Base-by-base conservation (phyloP, 2,329 filamentous ascomycete genomes). In the Fusarium sp. region DNA sequence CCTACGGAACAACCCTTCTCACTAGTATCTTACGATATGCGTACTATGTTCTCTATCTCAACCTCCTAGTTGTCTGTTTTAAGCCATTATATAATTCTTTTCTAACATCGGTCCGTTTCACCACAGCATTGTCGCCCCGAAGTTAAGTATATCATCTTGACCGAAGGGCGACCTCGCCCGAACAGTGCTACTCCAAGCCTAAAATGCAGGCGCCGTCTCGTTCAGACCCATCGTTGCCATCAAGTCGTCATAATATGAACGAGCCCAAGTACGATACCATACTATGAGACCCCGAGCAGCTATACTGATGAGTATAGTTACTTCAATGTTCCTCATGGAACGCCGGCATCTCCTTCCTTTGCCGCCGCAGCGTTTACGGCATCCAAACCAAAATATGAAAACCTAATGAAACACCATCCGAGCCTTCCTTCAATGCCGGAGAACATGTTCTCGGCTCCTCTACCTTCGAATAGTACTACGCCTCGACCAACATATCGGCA, bases 321-420 rank as follows among this genome's bases (percentile, higher is more conserved):
- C 64, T 83, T 82, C 40, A 79, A 76, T 44, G 71, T 82, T 23
- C 74, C 79, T 9, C 60, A 75, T 9, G 59, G 67, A 37, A 56
- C 72, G 5, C 46, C 72, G 5, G 50, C 71, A 1, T 56, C 79
- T 4, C 64, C 72, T 3, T 53, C 77, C 21, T 64, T 78, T 10
- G 66, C 75, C 21, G 33, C 61, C 4, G 16, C 66, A 3, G 49
- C 68, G 11, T 58, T 63, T 35, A 44, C 52, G 16, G 32, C 54
- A 13, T 53, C 75, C 19, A 63, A 60, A 12, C 56, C 72, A 8
- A 74, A 64, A 18, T 53, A 42, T 37, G 52, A 62, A 25, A 40
- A 16, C 42, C n/a, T 44, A 32, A 72, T 74, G 63, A 72, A 67
- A 32, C 71, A 73, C 19, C 71, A 73, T 4, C 71, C 71, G 6